Percentiles rank a stretch among this genome's conserved stretches.
phyloP scores from a whole-genome alignment of 1,139 yeast species.

The Yamadazyma membranifaciens region DNA sequence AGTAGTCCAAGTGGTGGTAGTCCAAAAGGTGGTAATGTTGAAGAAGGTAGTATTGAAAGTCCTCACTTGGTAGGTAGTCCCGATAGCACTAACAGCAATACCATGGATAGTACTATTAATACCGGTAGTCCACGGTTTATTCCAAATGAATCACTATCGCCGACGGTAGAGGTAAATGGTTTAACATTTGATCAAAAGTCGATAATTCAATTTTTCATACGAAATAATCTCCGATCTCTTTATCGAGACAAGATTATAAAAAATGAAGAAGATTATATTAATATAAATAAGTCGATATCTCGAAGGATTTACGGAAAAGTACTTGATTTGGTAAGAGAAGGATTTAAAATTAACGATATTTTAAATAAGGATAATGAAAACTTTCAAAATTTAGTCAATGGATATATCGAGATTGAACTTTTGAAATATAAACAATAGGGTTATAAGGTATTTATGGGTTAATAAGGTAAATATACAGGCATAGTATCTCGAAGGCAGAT shows the following conservation, averaged over 20 bases:
- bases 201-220: slow-evolving; percentile 51
- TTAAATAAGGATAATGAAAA: slow-evolving; percentile 19
- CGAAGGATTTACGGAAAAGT: slow-evolving; percentile 41
- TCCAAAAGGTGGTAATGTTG: background rate
- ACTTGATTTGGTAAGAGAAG: slow-evolving; percentile 7
- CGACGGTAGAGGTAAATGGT: slow-evolving; percentile 9
- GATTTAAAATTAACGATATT: slow-evolving; percentile 15
- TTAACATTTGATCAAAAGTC: slow-evolving; percentile 46
- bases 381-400: slow-evolving; percentile 12
- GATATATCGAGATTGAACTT: background rate
- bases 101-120: no score
- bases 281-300: slow-evolving; percentile 39
- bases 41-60: no score
- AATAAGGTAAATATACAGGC: no score
- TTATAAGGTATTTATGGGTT: slow-evolving; percentile 1
- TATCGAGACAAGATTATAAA: slow-evolving; percentile 33
- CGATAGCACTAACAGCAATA: background rate
- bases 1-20: background rate
- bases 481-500: no score
- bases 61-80: background rate
- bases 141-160: slow-evolving; percentile 7
- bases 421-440: background rate
- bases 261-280: slow-evolving; percentile 33
- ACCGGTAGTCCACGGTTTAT: no score
- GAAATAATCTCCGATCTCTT: slow-evolving; percentile 48